Percentiles rank a stretch among this genome's conserved stretches.
Conservation (phyloP, 176 grass and related monocot genomes). For the Oropetium thomaeum region DNA sequence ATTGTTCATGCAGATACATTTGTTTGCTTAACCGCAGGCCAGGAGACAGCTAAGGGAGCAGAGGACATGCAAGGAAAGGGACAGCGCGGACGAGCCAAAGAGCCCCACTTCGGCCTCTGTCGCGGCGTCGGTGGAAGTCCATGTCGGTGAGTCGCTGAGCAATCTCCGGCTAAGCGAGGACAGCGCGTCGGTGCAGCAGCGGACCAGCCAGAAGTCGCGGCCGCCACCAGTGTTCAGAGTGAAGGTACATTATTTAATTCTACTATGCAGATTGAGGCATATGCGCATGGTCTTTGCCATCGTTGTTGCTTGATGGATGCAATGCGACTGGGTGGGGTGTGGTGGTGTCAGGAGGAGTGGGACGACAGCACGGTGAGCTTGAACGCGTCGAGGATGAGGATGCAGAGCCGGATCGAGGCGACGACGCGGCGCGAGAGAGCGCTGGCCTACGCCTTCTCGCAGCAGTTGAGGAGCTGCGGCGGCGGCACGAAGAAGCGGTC, state of each 20-base stretch:
- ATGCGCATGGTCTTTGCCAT: too few species aligned
- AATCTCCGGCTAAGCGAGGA: conserved; percentile 57
- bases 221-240: conserved; percentile 46
- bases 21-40: conserved; percentile 36
- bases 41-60: conserved; percentile 40
- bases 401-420: conserved; percentile 83
- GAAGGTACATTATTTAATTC: conserved; percentile 77
- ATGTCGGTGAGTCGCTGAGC: conserved; percentile 61
- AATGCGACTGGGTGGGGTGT: too few species aligned
- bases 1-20: neutral
- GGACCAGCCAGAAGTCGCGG: conserved; percentile 37
- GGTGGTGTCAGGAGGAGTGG: conserved; percentile 75
- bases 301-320: neutral
- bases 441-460: conserved; percentile 94
- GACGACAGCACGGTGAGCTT: conserved; percentile 97
- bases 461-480: conserved; percentile 80
- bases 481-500: conserved; percentile 58
- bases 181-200: conserved; percentile 50
- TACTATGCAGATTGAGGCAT: too few species aligned
- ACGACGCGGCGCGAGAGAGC: conserved; percentile 81
- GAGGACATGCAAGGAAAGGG: neutral
- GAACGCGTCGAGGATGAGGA: conserved; percentile 67
- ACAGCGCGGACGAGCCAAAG: conserved; percentile 15
- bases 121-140: conserved; percentile 68
- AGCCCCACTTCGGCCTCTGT: conserved; percentile 48